These are phyloP conservation scores for Raddia guianensis DNA, from an alignment of 176 grass and related monocot genomes.

Conservation along the genomic window DNA sequence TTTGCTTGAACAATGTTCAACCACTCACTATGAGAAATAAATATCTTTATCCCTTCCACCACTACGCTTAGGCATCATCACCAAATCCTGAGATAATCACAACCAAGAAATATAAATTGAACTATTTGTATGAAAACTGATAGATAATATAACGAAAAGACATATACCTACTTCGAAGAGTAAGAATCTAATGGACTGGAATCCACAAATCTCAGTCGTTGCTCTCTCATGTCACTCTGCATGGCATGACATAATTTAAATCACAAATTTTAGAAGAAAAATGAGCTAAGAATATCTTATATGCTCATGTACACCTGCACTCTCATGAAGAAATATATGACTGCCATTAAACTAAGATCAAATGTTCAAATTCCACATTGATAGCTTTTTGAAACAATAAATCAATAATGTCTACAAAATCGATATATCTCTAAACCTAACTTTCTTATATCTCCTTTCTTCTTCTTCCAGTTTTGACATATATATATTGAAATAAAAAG, in stretches of 20 bases:
- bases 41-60: no score
- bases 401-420: not conserved
- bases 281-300: conserved; percentile 3
- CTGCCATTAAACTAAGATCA: not conserved
- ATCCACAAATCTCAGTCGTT: conserved; percentile 72
- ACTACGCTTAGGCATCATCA: no score
- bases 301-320: not conserved
- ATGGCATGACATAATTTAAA: conserved; percentile 18
- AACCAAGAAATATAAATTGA: no score
- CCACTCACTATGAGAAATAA: no score
- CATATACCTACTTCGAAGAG: conserved; percentile 65
- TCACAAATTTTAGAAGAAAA: conserved; percentile 1
- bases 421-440: not conserved
- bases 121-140: no score
- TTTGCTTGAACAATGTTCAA: no score
- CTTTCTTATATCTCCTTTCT: not conserved
- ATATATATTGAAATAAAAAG: not conserved
- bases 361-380: conserved; percentile 1
- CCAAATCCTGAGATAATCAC: no score
- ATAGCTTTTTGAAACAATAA: not conserved
- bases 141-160: no score
- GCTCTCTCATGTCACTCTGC: conserved; percentile 76
- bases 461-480: not conserved
- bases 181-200: conserved; percentile 70
- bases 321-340: not conserved